Percentiles rank a stretch among this genome's conserved stretches.
Conservation (phyloP, 106 monocot species). For the Amphibolis antarctica region DNA sequence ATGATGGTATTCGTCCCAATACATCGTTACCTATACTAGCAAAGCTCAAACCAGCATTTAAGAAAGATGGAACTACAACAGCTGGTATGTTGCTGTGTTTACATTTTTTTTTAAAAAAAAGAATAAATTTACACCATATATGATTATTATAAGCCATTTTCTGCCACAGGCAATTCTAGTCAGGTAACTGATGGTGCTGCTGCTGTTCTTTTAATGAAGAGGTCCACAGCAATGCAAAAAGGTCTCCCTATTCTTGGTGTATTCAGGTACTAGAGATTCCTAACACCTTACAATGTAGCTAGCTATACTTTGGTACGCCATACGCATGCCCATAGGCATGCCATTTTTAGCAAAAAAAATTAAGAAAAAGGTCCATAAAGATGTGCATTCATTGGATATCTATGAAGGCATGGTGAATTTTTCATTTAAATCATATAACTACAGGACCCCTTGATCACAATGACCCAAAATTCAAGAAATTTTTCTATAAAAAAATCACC, state of each 20-base stretch:
- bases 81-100: conserved; percentile 39
- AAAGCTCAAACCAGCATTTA: conserved; percentile 75
- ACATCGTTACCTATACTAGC: conserved; percentile 51
- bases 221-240: conserved; percentile 50
- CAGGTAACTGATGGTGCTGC: conserved; percentile 88
- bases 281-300: too few species aligned
- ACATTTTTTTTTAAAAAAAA: too few species aligned
- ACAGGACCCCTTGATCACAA: too few species aligned
- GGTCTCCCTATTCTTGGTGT: conserved; percentile 80
- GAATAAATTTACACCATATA: neutral
- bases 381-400: too few species aligned
- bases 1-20: conserved; percentile 67
- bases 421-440: too few species aligned
- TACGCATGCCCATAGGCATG: too few species aligned
- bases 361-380: too few species aligned
- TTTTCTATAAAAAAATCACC: too few species aligned
- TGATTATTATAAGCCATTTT: neutral
- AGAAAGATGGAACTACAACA: conserved; percentile 71
- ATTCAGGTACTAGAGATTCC: conserved; percentile 34
- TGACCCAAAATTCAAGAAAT: too few species aligned
- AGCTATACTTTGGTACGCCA: too few species aligned
- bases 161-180: conserved; percentile 62
- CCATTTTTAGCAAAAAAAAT: too few species aligned
- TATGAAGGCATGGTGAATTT: too few species aligned
- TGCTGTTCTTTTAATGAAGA: conserved; percentile 87